Base-by-base conservation (phyloP, 805 yeast genomes). In the Spathaspora sp. region DNA sequence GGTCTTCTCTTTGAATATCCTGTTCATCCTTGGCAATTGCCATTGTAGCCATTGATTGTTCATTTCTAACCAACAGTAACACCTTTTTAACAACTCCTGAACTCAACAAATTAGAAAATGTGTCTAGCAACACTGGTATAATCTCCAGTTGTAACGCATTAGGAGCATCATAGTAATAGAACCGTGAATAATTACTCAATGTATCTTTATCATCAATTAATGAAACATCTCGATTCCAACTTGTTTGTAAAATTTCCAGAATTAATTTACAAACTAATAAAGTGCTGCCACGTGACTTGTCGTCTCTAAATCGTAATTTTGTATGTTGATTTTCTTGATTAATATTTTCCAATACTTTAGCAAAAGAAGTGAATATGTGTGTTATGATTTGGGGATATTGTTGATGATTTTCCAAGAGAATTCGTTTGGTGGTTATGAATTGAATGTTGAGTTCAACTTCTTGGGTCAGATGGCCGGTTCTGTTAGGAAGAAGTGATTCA, bases 371-470 rank as follows among this genome's bases (percentile, higher is more conserved):
- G 18, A 69, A 55, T 9, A 66, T 61, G 32, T 52, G 46, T 20
- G 63, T 53, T 7, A 68, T 58, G 48, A 64, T 56, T 19, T 49
- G 50, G 11, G 49, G 49, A 31, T 50, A 44, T 16, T 47, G 31
- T 17, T 35, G 47, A 12, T 49, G 61, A 47, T 57, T 60, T 28
- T 56, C 56, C 14, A 67, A 44, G 23, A 73, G 58, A 42, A 72
- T 62, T 31, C 62, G 57, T 23, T 64, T 66, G 18, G 77, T 67
- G 23, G 61, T 56, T 18, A 66, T 51, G 52, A 66, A 74, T 53
- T 73, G 78, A 2, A 75, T 70, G 50, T 73, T 69, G 43, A 72
- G 59, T 58, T 73, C 77, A 8, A 73, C 74, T 51, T 74, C 78
- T 10, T 66, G 66, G 10, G 70, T 52, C 3, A 70, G 57, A 52